Percentiles rank a stretch among this genome's conserved stretches.
Conservation (phyloP, 768 basidiomycete species). For the Naematelia aurantialba region DNA sequence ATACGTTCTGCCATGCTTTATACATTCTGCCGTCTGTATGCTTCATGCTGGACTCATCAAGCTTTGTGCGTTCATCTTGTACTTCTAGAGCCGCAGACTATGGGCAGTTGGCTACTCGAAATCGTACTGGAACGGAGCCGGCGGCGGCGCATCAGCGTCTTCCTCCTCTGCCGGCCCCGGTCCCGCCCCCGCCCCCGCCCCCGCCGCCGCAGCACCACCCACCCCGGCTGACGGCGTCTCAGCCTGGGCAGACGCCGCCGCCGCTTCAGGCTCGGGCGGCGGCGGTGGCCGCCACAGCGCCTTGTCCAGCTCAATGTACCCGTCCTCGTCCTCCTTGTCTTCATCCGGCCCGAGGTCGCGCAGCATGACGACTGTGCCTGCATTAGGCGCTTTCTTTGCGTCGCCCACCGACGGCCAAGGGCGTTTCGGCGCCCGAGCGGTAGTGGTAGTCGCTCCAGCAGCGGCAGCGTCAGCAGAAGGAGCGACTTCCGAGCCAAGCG, state of each 20-base stretch:
- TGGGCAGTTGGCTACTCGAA: slow-evolving; percentile 31
- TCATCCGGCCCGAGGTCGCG: slow-evolving; percentile 64
- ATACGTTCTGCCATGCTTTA: too few species aligned
- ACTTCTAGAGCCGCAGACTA: too few species aligned
- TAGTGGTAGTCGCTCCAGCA: neutral
- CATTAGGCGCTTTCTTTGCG: neutral
- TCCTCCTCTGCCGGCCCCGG: slow-evolving; percentile 37
- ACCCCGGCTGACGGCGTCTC: slow-evolving; percentile 18
- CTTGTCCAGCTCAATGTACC: slow-evolving; percentile 63
- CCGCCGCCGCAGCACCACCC: slow-evolving; percentile 36
- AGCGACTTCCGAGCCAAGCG: slow-evolving; percentile 55
- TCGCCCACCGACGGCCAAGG: neutral
- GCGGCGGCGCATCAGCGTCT: slow-evolving; percentile 68
- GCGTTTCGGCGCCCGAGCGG: neutral
- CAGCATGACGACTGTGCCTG: slow-evolving; percentile 62
- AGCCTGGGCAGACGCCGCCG: slow-evolving; percentile 15
- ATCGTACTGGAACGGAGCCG: slow-evolving; percentile 68
- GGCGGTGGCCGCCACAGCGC: slow-evolving; percentile 25
- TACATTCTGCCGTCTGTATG: too few species aligned
- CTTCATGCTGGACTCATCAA: too few species aligned
- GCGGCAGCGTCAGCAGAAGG: neutral
- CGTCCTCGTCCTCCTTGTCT: slow-evolving; percentile 64
- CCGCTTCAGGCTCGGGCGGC: slow-evolving; percentile 5
- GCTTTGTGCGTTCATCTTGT: too few species aligned
- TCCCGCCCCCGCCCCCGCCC: slow-evolving; percentile 46